Conservation (phyloP, 305 asterid genomes). For the Fraxinus baroniana region DNA sequence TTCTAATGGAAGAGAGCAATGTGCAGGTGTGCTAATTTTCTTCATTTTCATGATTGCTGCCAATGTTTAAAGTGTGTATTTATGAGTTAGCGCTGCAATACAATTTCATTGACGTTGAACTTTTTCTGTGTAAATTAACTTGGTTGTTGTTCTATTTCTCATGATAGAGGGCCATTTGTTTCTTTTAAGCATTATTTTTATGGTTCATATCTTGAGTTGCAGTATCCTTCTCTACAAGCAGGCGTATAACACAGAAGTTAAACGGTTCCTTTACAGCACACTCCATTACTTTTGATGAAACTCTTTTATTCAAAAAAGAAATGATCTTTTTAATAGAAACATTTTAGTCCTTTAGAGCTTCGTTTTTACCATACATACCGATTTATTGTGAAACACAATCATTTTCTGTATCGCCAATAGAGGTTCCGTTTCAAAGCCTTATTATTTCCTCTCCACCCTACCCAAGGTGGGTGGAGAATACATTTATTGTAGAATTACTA, state of each 20-base stretch:
- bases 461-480: not conserved
- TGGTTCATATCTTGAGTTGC: not conserved
- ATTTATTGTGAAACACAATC: not conserved
- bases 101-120: not conserved
- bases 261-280: not conserved
- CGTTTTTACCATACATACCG: not conserved
- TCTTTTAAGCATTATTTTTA: not conserved
- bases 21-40: constrained; percentile 37
- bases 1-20: constrained; percentile 55
- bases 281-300: not conserved
- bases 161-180: not conserved
- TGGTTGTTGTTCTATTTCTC: constrained; percentile 8
- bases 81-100: not conserved
- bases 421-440: not conserved
- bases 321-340: not conserved
- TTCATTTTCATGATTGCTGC: not conserved
- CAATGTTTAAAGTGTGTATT: not conserved
- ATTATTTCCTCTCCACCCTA: not conserved
- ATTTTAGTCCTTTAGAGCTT: not conserved
- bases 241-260: not conserved
- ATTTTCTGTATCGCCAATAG: not conserved
- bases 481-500: not conserved
- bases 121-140: not conserved
- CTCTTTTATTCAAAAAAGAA: not conserved
- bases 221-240: not conserved